Base-by-base conservation (phyloP, 192 early-diverging fungal species). In the Backusella westeae region DNA sequence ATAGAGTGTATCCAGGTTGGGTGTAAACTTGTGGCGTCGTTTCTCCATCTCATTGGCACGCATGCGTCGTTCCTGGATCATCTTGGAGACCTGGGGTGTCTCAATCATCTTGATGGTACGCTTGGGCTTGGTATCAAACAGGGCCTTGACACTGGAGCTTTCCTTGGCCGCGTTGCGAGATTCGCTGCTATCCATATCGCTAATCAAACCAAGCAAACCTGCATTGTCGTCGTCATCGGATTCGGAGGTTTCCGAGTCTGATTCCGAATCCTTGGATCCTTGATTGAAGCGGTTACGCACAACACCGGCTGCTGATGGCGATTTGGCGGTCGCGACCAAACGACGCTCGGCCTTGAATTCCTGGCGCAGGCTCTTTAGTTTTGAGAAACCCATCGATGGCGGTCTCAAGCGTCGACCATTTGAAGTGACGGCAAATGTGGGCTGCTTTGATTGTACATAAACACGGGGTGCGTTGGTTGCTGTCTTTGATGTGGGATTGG, bases 1-100 rank as follows among this genome's bases (percentile, higher is more conserved):
- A 77, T 91, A 87, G 29, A 94, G 72, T 12, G 52, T 72, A 23
- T 81, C 78, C 71, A 94, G 78, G 69, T 85, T 89, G 10, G 90
- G 89, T 35, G 70, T 78, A 17, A 90, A 69, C 5, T 87, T 81
- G 29, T 81, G 77, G 68, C 84, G 79, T 34, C 81, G 69, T 19
- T 86, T 71, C 46, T 84, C 81, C 69, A 86, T 87, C 23, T 87
- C 77, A 38, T 75, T 35, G 6, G 67, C 69, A 10, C 42, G 70
- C 19, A 75, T 66, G 14, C 74, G 68, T 9, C 71, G 65, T 26
- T 77, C 26, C 3, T 66, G 32, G 10, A 84, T 67, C 34, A 67
- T 23, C 6, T 49, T 42, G 8, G 74, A 36, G 14, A 41, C 73
- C 3, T 75, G 42, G 6, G 84, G 78, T 15, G 78, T 77, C 5